Base-by-base conservation (phyloP, 2,329 filamentous ascomycete genomes). In the Fusarium citri region DNA sequence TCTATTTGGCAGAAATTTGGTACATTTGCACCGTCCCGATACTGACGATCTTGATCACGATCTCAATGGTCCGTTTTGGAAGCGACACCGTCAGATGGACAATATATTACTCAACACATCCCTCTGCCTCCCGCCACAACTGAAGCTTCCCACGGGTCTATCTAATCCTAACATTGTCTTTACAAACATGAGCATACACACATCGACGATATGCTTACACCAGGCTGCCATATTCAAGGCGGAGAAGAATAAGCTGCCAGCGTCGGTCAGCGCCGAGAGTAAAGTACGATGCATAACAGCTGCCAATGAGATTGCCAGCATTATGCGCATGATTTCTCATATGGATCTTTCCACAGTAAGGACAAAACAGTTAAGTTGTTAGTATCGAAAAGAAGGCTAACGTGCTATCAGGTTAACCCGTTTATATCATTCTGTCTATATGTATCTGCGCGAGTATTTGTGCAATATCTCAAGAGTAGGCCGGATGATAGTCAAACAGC, bases 171-270 rank as follows among this genome's bases (percentile, higher is more conserved):
- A 98, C 69, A 89, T 95, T 56, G 89, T 98, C 7, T 98, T 98
- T 78, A 89, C 92, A 60, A 98, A 98, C 75, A 97, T 99, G 94
- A 94, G 93, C 77, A 94, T 99, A 31, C 94, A 98, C 78, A 97
- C 96, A 0, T 97, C 94, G 2, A 94, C 94, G 3, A 98, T 99
- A 56, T 98, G 95, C 78, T 84, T 99, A n/a, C 96, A 99, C 76
- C 96, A 99, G 81, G 96, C 95, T 4, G 96, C 96, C 26, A 98
- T 99, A 22, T 98, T 95, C 86, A 98, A 98, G 78, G 94, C 94
- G 0, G 95, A 98, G 75, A 96, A 94, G 81, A 92, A 97, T 79
- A 88, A 89, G 55, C 83, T 98, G 65, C 90, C 93, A 1, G 83
- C 87, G 2, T 90, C 91, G 20, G 91, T 98, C 48, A 91, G 92